Base-by-base conservation (phyloP, 257 asterid species). In the Cinchona pubescens region DNA sequence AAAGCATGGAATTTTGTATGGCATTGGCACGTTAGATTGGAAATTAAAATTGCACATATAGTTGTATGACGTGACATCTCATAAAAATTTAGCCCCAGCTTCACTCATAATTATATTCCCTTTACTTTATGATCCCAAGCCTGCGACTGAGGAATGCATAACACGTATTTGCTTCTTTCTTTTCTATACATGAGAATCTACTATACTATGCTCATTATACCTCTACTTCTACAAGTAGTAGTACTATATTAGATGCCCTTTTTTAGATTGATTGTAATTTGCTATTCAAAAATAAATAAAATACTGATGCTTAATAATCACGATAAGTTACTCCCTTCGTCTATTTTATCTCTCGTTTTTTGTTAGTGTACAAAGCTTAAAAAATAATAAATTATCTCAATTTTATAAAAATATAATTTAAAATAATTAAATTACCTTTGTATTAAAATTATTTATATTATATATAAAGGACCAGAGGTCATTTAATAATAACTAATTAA, bases 11-110 rank as follows among this genome's bases (percentile, higher is more conserved):
- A 0, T 25, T 12, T 0, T 58, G 30, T n/a, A 37, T 63, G 46
- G 69, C 49, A 23, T 21, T 8, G 53, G 35, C 71, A 67, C 25
- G 48, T n/a, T n/a, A 34, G 40, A 2, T 40, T n/a, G 1, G 21
- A 40, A 37, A 19, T 19, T 37, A 63, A 63, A 63, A 19, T 58
- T 38, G 35, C n/a, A 23, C 5, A 38, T 15, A 42, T 73, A 30
- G 70, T 43, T 43, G 71, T 61, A 34, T 45, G 60, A 74, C 63
- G 63, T 74, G 78, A 74, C 78, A 23, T 61, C 48, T 73, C 70
- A 42, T 29, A 59, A 43, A 42, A 59, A 60, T 16, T 5, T 49
- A 49, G 55, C 27, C 27, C 14, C 30, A 56, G 37, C 62, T 27
- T 12, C 15, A 19, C 10, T 38, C 38, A 23, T 53, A 34, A 53